Evolutionary conservation across 345 rosid genomes (phyloP), one percentile per base, ranked within the genome.

Genomic region (Citrus medica): DNA sequence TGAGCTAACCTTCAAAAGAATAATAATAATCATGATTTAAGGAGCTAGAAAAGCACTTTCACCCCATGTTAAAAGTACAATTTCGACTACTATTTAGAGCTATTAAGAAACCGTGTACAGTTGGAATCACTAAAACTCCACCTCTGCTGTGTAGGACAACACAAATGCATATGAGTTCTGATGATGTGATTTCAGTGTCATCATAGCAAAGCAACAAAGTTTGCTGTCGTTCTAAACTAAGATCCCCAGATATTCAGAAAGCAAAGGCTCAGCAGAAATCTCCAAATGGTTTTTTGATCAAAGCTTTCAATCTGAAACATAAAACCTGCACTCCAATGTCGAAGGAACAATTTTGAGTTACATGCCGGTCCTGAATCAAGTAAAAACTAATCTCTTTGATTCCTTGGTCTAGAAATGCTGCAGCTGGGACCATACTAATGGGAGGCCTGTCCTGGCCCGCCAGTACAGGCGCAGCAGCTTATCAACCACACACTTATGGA

Each of bases 141-240:
- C 37, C 30, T 38, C 38, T 27, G 9, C 17, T 17, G 38, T 8
- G 32, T 53, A 71, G 40, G 32, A 35, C 51, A 59, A 32, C 32
- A 22, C 33, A 56, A 72, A 67, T 30, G 69, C 48, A 76, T 76
- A 71, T n/a, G 40, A 76, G 70, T 71, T 24, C 16, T 67, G 60
- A 64, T 79, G 82, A 74, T 73, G 35, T 82, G 79, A 82, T 79
- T 9, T 77, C 79, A 71, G 51, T 22, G 40, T 76, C 76, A 82
- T 81, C 74, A 81, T 77, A 74, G 3, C 59, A 33, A 40, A n/a
- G 78, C 58, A 71, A 48, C 28, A 40, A 28, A 78, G 53, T 38
- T 46, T 53, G 42, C 67, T 79, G 76, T 74, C 71, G 40, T 67
- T 72, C 75, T 71, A 73, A 37, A 80, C 75, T 67, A 65, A 80